Evolutionary conservation across 1,284 basidiomycete genomes (phyloP).

Genomic region (Microbotryomycetes sp.): DNA sequence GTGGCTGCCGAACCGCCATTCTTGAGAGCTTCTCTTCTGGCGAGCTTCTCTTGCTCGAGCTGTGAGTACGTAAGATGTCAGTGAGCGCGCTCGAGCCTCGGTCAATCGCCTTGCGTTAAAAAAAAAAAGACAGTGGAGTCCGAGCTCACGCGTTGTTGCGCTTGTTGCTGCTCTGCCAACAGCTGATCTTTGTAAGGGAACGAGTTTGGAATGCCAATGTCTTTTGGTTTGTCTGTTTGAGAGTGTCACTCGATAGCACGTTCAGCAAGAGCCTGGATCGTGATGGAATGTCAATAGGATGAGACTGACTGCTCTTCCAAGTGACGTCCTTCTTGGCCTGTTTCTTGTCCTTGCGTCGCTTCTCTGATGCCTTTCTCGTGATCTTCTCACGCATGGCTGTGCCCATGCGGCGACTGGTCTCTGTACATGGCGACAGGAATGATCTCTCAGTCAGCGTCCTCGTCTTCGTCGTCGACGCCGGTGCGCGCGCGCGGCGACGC

Average conservation of each 20-base stretch:
- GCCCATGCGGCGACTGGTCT: constrained; percentile 72
- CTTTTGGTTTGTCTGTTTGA: constrained; percentile 65
- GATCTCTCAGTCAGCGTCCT: neutral
- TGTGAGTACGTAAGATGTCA: constrained; percentile 34
- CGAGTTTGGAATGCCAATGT: constrained; percentile 93
- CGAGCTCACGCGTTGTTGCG: constrained; percentile 41
- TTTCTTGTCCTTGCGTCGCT: constrained; percentile 68
- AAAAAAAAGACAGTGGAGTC: neutral
- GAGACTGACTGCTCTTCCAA: constrained; percentile 76
- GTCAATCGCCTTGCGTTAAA: neutral
- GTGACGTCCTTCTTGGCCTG: constrained; percentile 73
- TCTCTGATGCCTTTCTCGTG: constrained; percentile 71
- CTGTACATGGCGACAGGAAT: constrained; percentile 46
- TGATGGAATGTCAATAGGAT: no score
- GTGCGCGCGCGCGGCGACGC: neutral
- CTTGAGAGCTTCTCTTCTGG: constrained; percentile 25
- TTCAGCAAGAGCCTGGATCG: no score
- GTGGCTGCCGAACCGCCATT: constrained; percentile 23
- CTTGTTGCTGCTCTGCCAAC: constrained; percentile 78
- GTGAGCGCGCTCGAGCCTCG: neutral
- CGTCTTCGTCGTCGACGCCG: neutral
- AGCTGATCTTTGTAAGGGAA: constrained; percentile 98
- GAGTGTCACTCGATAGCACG: neutral
- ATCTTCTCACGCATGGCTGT: constrained; percentile 70
- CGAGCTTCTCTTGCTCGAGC: constrained; percentile 64